Conservation (phyloP, 148 eudicot genomes). For the Cornus kousa region DNA sequence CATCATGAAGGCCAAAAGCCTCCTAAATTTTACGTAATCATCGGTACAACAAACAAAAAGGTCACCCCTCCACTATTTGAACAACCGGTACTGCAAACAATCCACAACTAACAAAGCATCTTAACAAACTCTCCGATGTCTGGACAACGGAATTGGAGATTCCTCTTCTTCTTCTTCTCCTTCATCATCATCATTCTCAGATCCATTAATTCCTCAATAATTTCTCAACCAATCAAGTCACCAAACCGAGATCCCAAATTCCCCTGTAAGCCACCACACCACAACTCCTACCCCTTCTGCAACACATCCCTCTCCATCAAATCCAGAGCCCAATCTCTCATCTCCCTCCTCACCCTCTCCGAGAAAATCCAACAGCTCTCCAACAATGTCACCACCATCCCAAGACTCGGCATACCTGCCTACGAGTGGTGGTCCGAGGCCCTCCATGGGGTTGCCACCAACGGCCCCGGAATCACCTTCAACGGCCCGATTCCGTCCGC, state of each 20-base stretch:
- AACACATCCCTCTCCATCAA: conserved; percentile 44
- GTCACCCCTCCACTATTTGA: too few species aligned
- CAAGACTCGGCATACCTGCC: conserved; percentile 59
- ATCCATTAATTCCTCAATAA: background rate
- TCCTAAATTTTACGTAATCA: too few species aligned
- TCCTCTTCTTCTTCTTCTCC: background rate
- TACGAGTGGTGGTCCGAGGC: conserved; percentile 98
- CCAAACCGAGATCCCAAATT: conserved; percentile 19
- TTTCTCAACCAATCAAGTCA: conserved; percentile 7
- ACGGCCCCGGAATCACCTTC: conserved; percentile 84
- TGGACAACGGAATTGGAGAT: background rate
- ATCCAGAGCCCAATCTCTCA: conserved; percentile 48
- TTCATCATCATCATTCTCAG: background rate
- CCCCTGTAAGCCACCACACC: conserved; percentile 60
- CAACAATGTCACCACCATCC: conserved; percentile 57
- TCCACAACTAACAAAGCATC: too few species aligned
- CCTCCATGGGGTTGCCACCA: conserved; percentile 72
- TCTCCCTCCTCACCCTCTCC: conserved; percentile 57
- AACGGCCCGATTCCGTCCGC: conserved; percentile 53
- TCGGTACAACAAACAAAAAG: too few species aligned
- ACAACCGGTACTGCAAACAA: too few species aligned
- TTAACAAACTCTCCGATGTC: background rate
- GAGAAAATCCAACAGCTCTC: conserved; percentile 65
- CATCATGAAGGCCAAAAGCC: too few species aligned
- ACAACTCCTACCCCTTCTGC: conserved; percentile 61